Evolutionary conservation across 2,329 filamentous ascomycete species (phyloP), one percentile per base, ranked within the genome.

Genomic region (Bipolaris victoriae): DNA sequence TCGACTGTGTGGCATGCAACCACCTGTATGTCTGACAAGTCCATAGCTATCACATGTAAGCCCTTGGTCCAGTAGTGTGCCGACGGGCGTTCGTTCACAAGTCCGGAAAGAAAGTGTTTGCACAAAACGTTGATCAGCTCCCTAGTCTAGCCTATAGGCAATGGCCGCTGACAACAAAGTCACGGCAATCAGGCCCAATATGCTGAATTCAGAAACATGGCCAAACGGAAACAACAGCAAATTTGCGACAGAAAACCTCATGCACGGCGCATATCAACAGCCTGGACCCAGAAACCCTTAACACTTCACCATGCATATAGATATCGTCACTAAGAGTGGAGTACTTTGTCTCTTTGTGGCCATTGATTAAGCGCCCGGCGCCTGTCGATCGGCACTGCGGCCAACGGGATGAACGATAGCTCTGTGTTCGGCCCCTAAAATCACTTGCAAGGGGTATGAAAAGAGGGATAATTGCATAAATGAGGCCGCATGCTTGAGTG

Each of bases 361-460:
- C 46, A 49, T 46, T 52, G 31, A 55, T 57, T 64, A 64, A 49
- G 55, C 62, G 62, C 60, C 60, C 44, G 45, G 46, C 51, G 45
- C 18, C 40, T 22, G 40, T 26, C 24, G 45, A 55, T 57, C 61
- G 31, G 20, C 44, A 43, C 29, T 45, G 29, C 13, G 29, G 36
- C 16, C 49, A 49, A 44, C 37, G 26, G 46, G 40, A 48, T 46
- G 44, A 52, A 24, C 53, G 20, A 37, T 51, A 40, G 54, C 60
- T 60, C 52, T 58, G 49, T 55, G 49, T 60, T 54, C 35, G 29
- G 55, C 52, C 55, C 46, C 48, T 22, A 52, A 50, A 36, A 29
- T 26, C 15, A 24, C 24, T 48, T 40, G 13, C 37, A 37, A 49
- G 44, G 47, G 26, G 40, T 26, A 49, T 43, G 46, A 58, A 44